Conservation (phyloP, 2,329 filamentous ascomycete species). For the Penicillium occitanis region DNA sequence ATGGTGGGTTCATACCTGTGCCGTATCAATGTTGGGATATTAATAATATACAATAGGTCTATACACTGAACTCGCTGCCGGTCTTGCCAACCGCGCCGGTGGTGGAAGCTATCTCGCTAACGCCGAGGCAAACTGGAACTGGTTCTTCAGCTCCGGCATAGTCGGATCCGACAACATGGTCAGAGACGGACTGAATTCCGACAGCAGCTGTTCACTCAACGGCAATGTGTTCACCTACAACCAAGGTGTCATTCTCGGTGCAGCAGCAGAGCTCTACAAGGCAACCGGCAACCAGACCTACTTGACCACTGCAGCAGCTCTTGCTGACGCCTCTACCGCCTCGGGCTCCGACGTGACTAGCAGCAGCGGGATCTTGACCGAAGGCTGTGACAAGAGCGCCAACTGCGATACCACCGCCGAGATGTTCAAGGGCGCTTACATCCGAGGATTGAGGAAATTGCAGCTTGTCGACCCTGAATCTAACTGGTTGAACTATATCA, state of each 20-base stretch:
- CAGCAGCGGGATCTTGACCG: slow-evolving; percentile 49
- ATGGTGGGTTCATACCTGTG: slow-evolving; percentile 10
- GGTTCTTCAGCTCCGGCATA: slow-evolving; percentile 20
- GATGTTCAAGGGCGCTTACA: slow-evolving; percentile 69
- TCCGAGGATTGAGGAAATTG: slow-evolving; percentile 60
- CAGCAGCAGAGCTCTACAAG: slow-evolving; percentile 21
- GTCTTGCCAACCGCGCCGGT: slow-evolving; percentile 13
- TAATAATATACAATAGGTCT: slow-evolving; percentile 3
- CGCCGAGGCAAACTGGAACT: slow-evolving; percentile 12
- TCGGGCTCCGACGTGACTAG: slow-evolving; percentile 22
- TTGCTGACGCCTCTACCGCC: slow-evolving; percentile 53
- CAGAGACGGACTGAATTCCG: slow-evolving; percentile 12
- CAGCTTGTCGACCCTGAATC: slow-evolving; percentile 49
- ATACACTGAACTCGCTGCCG: slow-evolving; percentile 19
- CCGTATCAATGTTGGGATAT: neutral
- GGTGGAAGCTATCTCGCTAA: slow-evolving; percentile 8
- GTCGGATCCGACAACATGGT: slow-evolving; percentile 16
- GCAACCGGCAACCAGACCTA: slow-evolving; percentile 27
- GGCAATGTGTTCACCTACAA: slow-evolving; percentile 17
- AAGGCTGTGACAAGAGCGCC: slow-evolving; percentile 51
- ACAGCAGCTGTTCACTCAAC: slow-evolving; percentile 10
- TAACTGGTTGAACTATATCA: slow-evolving; percentile 54
- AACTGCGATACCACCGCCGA: slow-evolving; percentile 45
- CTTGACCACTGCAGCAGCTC: slow-evolving; percentile 41
- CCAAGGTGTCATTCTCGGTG: slow-evolving; percentile 21